Evolutionary conservation across 768 basidiomycete species (phyloP), one percentile per base, ranked within the genome.

Genomic region (Russula sp.): DNA sequence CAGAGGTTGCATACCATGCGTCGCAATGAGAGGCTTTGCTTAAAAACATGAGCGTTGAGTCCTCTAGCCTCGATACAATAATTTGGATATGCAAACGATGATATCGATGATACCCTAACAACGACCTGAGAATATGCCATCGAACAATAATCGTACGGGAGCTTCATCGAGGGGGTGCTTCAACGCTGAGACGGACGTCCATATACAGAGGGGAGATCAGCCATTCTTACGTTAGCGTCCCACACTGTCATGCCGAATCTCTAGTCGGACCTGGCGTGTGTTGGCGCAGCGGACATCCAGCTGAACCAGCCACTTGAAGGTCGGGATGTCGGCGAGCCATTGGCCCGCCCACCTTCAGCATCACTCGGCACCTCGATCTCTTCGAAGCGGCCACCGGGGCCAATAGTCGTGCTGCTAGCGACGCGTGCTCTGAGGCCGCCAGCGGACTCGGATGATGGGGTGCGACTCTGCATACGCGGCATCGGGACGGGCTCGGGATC

Each of bases 341-440:
- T 16, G 2, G 30, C 14, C 18, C 56, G 67, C 50, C 88, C 83
- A 7, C 83, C 86, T 65, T 90, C 89, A 16, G 79, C 80, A 67
- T 90, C 88, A 61, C 85, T 86, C 48, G 83, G 83, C n/a, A 86
- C 83, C 64, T 86, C 84, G 2, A 85, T 81, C 75, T 90, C 87
- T 68, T 90, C 89, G 66, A 87, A 87, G 75, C 71, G 64, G 76
- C 30, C 79, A 79, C 54, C 77, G 60, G 61, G 62, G 24, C 63
- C 38, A 38, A 64, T 48, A n/a, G 60, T 64, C 1, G 48, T 49
- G 18, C 52, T 28, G 46, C 61, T 65, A 20, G 24, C 60, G 3
- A 56, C 18, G 5, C 69, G 68, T 40, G 38, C 65, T 22, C 69
- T 61, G 38, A 70, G 52, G 13, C 64, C 67, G 32, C 49, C 50